These are phyloP conservation scores for Vigna hirtella DNA, from an alignment of 306 rosid species.

Conservation along the genomic window DNA sequence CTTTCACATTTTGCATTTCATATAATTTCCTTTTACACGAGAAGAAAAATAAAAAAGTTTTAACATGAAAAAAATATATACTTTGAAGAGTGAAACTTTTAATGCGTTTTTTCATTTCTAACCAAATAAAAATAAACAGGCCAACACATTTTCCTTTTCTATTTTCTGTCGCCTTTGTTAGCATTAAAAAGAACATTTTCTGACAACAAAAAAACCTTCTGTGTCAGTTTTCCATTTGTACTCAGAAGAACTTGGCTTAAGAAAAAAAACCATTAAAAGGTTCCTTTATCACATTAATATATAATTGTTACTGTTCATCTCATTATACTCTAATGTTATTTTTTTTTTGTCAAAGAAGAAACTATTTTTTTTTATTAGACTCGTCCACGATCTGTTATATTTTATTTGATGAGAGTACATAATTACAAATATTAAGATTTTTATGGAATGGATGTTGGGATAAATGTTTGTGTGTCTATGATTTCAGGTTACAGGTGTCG, in stretches of 20 bases:
- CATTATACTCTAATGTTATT: background rate
- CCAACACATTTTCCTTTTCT: no score
- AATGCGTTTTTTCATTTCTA: no score
- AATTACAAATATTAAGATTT: background rate
- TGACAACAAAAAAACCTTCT: background rate
- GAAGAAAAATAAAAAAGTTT: no score
- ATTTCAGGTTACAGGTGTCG: slow-evolving; percentile 39
- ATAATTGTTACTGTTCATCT: background rate
- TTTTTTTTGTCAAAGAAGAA: no score
- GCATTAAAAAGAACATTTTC: background rate
- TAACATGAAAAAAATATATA: no score
- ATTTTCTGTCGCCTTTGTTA: no score
- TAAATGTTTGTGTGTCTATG: slow-evolving; percentile 33
- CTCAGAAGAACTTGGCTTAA: no score
- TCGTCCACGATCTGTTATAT: background rate
- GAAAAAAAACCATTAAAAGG: no score
- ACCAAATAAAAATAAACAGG: no score
- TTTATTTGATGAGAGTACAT: background rate
- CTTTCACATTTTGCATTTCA: no score
- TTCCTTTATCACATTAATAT: background rate
- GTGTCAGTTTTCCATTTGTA: background rate
- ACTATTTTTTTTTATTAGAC: background rate
- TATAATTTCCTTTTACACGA: no score
- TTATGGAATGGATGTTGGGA: slow-evolving; percentile 48
- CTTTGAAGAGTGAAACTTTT: no score